These are phyloP conservation scores for Suhomyces ambrosiae DNA, from an alignment of 1,139 yeast genomes.

Conservation along the genomic window DNA sequence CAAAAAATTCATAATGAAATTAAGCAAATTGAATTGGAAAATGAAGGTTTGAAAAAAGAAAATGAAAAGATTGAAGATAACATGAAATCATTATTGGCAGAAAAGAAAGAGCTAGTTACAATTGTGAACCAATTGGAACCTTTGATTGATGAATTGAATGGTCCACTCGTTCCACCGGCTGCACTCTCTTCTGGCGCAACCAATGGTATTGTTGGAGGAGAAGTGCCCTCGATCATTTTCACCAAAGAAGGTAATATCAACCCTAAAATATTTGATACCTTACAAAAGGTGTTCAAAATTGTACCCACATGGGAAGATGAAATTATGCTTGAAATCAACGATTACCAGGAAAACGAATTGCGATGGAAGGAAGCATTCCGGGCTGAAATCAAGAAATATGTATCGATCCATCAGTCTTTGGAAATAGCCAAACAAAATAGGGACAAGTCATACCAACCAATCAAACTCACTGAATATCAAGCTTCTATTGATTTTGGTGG, in stretches of 20 bases:
- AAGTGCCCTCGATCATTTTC: constrained; percentile 21
- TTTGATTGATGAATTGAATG: constrained; percentile 29
- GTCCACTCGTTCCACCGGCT: neutral
- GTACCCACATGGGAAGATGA: constrained; percentile 42
- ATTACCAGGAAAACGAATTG: constrained; percentile 32
- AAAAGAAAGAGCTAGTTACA: constrained; percentile 28
- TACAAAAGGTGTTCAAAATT: constrained; percentile 28
- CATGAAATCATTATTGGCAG: constrained; percentile 25
- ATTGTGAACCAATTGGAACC: constrained; percentile 28
- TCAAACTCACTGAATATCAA: constrained; percentile 37
- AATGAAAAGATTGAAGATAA: constrained; percentile 31
- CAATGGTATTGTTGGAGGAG: constrained; percentile 1
- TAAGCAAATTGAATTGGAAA: constrained; percentile 14
- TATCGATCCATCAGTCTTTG: constrained; percentile 32
- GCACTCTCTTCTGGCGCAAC: neutral
- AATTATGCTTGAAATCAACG: constrained; percentile 33
- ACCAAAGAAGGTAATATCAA: constrained; percentile 38
- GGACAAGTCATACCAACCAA: constrained; percentile 37
- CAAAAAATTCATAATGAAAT: constrained; percentile 22
- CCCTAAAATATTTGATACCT: constrained; percentile 29
- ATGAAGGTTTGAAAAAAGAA: constrained; percentile 19
- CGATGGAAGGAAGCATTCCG: constrained; percentile 39
- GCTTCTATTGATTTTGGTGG: constrained; percentile 50
- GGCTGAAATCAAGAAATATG: constrained; percentile 35
- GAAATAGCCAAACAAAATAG: constrained; percentile 33